Conservation (phyloP, 129 eudicot genomes). For the Helianthus tuberosus region DNA sequence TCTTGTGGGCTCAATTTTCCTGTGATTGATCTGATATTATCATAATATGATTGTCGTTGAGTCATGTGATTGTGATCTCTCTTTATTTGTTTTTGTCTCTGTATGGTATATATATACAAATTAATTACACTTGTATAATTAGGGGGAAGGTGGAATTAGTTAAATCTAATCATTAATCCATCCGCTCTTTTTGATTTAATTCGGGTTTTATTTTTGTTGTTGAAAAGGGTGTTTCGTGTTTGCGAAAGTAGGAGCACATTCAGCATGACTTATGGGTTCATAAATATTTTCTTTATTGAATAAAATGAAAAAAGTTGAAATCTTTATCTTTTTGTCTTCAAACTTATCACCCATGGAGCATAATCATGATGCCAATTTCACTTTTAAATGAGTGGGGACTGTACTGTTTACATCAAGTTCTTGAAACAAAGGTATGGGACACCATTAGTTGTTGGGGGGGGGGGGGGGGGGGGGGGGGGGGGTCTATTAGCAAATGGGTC, state of each 20-base stretch:
- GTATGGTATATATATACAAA: slow-evolving; percentile 6
- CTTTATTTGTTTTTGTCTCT: slow-evolving; percentile 32
- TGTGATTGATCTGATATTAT: slow-evolving; percentile 54
- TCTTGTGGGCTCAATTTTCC: slow-evolving; percentile 53
- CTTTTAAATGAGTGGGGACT: slow-evolving; percentile 30
- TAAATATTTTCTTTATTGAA: slow-evolving; percentile 3
- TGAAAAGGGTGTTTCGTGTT: slow-evolving; percentile 24
- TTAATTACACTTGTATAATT: slow-evolving; percentile 7
- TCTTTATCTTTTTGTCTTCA: slow-evolving; percentile 15
- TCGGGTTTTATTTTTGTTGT: neutral
- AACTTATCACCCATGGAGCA: slow-evolving; percentile 27
- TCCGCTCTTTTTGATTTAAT: slow-evolving; percentile 11
- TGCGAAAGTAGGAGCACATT: slow-evolving; percentile 32
- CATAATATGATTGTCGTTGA: slow-evolving; percentile 54
- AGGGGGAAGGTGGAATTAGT: neutral
- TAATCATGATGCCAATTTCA: slow-evolving; percentile 27
- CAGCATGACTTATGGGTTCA: slow-evolving; percentile 29
- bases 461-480: no score
- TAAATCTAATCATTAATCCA: slow-evolving; percentile 23
- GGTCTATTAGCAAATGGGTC: slow-evolving; percentile 34
- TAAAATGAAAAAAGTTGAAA: slow-evolving; percentile 24
- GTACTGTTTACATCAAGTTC: slow-evolving; percentile 16
- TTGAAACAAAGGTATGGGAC: slow-evolving; percentile 40
- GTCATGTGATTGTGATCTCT: slow-evolving; percentile 57
- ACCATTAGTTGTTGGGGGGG: neutral